phyloP scores from a whole-genome alignment of 164 flowering plant genomes.

The Chloranthus sessilifolius region DNA sequence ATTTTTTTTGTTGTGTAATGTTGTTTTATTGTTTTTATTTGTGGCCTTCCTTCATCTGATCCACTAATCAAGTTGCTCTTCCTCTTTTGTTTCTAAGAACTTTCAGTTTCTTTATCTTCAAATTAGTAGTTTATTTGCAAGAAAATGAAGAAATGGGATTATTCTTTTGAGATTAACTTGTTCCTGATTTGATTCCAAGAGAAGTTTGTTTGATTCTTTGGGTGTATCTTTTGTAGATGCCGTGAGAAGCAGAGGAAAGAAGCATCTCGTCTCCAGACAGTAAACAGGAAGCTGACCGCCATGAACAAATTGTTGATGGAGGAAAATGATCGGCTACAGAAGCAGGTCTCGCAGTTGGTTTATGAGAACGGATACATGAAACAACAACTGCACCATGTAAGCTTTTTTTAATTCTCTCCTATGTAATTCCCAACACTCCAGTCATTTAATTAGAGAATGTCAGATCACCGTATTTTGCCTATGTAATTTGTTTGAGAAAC shows the following conservation, averaged over 20 bases:
- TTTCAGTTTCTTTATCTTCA: too few species aligned
- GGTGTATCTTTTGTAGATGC: constrained; percentile 64
- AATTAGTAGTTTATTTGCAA: too few species aligned
- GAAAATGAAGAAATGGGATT: not conserved
- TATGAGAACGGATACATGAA: constrained; percentile 80
- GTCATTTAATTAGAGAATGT: too few species aligned
- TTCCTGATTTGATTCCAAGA: not conserved
- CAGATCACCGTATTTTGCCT: too few species aligned
- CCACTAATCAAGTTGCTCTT: too few species aligned
- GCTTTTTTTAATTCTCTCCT: constrained; percentile 10
- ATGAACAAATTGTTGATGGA: constrained; percentile 94
- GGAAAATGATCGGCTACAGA: constrained; percentile 87
- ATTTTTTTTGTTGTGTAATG: too few species aligned
- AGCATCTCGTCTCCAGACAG: constrained; percentile 71
- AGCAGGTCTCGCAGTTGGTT: constrained; percentile 79
- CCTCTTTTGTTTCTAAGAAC: too few species aligned
- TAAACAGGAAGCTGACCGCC: constrained; percentile 74
- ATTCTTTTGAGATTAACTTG: not conserved
- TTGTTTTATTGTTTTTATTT: too few species aligned
- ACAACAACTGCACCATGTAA: constrained; percentile 58
- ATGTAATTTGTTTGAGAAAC: too few species aligned
- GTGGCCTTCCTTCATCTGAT: too few species aligned
- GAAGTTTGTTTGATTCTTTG: not conserved
- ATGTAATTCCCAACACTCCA: too few species aligned
- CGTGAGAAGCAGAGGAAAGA: constrained; percentile 91